These are phyloP conservation scores for Naganishia randhawae DNA, from an alignment of 768 basidiomycete genomes.

Conservation along the genomic window DNA sequence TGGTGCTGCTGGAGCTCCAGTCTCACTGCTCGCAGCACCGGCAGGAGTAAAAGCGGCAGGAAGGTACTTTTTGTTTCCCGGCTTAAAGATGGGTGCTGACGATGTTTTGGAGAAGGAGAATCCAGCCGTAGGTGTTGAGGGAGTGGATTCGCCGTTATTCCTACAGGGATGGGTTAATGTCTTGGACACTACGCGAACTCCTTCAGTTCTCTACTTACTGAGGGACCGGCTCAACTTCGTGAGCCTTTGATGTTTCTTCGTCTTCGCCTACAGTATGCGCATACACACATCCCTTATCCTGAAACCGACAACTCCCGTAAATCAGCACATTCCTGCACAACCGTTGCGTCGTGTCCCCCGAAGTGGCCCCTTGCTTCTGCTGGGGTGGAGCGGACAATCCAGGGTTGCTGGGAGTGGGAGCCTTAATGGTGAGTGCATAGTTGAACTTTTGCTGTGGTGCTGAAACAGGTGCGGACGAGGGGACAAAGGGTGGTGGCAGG, in stretches of 20 bases:
- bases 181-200: background rate
- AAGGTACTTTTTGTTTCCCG: slow-evolving; percentile 6
- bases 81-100: slow-evolving; percentile 23
- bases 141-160: slow-evolving; percentile 3
- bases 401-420: slow-evolving; percentile 5
- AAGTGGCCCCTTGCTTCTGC: background rate
- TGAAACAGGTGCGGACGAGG: background rate
- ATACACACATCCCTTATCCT: slow-evolving; percentile 38
- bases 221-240: background rate
- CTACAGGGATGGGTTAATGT: background rate
- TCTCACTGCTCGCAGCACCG: background rate
- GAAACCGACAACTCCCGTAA: slow-evolving; percentile 61
- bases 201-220: background rate
- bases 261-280: slow-evolving; percentile 14
- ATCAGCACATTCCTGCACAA: slow-evolving; percentile 89
- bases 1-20: no score
- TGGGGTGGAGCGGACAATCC: background rate
- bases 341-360: slow-evolving; percentile 54
- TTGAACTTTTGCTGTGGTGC: background rate
- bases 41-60: background rate
- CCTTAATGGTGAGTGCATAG: slow-evolving; percentile 11
- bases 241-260: slow-evolving; percentile 17
- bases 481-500: slow-evolving; percentile 11
- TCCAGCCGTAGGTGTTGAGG: background rate
- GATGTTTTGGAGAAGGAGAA: slow-evolving; percentile 11